These are phyloP conservation scores for Lumnitzera littorea DNA, from an alignment of 345 rosid species.

Conservation along the genomic window DNA sequence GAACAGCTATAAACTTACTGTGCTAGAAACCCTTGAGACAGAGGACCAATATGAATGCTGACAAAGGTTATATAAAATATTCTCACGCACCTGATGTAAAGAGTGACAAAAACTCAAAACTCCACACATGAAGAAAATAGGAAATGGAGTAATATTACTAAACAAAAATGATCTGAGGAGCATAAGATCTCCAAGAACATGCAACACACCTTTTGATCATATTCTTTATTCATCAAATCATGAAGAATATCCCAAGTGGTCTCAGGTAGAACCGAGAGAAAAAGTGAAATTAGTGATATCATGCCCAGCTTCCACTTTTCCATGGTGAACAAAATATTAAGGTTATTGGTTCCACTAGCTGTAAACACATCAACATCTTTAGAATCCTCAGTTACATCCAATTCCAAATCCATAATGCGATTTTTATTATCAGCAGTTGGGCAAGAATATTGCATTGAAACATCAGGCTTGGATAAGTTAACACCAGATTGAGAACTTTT, in stretches of 20 bases:
- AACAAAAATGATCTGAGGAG: no score
- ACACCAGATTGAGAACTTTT: constrained; percentile 32
- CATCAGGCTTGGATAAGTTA: constrained; percentile 26
- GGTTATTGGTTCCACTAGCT: constrained; percentile 38
- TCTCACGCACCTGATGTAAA: constrained; percentile 54
- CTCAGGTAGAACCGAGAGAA: constrained; percentile 42
- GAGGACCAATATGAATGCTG: constrained; percentile 45
- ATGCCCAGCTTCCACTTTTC: constrained; percentile 74
- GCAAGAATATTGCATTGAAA: constrained; percentile 26
- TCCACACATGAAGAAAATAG: neutral
- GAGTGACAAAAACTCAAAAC: neutral
- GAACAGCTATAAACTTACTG: constrained; percentile 43
- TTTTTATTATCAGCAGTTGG: constrained; percentile 16
- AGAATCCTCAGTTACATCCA: constrained; percentile 55
- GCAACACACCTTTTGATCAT: constrained; percentile 53
- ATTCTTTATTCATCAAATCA: constrained; percentile 53
- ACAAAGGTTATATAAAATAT: constrained; percentile 51
- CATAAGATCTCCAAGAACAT: neutral
- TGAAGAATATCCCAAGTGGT: constrained; percentile 63
- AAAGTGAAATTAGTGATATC: constrained; percentile 64
- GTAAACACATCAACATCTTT: constrained; percentile 45
- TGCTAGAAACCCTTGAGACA: constrained; percentile 35
- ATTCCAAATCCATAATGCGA: constrained; percentile 74
- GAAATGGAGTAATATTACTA: no score
- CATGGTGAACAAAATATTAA: constrained; percentile 35